phyloP scores from a whole-genome alignment of 2,329 filamentous ascomycete species.

The Orbilia ellipsospora region DNA sequence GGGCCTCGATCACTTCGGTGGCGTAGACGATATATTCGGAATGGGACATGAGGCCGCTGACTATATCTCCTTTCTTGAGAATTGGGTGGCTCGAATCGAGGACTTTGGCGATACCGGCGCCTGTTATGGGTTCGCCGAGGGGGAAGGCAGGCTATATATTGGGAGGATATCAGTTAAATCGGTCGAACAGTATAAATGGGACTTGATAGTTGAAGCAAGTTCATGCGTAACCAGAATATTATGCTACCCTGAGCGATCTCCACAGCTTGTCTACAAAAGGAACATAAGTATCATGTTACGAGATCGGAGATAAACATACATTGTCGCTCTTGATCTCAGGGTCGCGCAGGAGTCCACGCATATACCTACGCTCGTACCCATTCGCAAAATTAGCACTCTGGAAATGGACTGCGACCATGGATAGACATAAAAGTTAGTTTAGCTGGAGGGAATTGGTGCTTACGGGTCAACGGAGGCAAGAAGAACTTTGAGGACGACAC shows the following conservation, averaged over 20 bases:
- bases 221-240: no score
- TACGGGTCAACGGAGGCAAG: constrained; percentile 80
- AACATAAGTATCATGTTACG: no score
- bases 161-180: not conserved
- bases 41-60: constrained; percentile 70
- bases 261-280: no score
- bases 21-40: constrained; percentile 76
- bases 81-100: constrained; percentile 74
- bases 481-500: constrained; percentile 75
- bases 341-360: constrained; percentile 80
- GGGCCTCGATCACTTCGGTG: constrained; percentile 64
- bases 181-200: no score
- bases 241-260: no score
- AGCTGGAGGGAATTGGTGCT: not conserved
- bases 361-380: constrained; percentile 66
- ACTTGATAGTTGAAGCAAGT: not conserved
- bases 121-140: constrained; percentile 73
- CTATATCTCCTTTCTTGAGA: constrained; percentile 75
- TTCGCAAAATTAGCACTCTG: not conserved
- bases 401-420: no score
- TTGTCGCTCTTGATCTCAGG: constrained; percentile 74
- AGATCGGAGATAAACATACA: constrained; percentile 9
- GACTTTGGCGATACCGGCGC: constrained; percentile 74
- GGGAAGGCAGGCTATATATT: constrained; percentile 67
- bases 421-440: not conserved